Base-by-base conservation (phyloP, 202 grass and related monocot genomes). In the Schoenoplectus tabernaemontani region DNA sequence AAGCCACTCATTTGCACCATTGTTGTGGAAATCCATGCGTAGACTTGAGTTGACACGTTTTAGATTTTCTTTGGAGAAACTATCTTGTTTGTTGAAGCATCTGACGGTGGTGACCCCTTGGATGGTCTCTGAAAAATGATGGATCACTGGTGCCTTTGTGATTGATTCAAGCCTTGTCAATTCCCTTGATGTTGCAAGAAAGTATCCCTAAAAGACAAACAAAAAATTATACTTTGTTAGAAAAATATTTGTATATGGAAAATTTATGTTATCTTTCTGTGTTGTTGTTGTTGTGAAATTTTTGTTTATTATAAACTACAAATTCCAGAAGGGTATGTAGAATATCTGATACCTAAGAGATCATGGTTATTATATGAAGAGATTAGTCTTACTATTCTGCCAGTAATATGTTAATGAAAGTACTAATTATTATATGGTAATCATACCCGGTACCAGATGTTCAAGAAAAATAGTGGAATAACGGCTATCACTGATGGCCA, bases 11-110 rank as follows among this genome's bases (percentile, higher is more conserved):
- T 93, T 99, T 0, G 96, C 90, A 10, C 92, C 96, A 64, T 99
- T 99, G 86, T 88, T 99, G 87, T 99, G 90, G 77, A 99, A 99
- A 80, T 95, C 96, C 96, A 99, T 95, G 59, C 88, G 88, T 66
- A 99, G 67, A 85, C 96, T 99, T 8, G 96, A 92, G 83, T 99
- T 92, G 20, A 99, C 92, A 54, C 96, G 78, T 12, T 83, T 82
- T 9, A 99, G 19, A 75, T 99, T 99, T 83, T 96, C 96, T 54
- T 82, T 69, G 53, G 68, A 86, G 84, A 99, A 96, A 57, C 53
- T 82, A 0, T 80, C 90, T 59, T 82, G 85, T 83, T 99, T 99
- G n/a, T 85, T 78, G 87, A 99, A 99, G 82, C 92, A 96, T 77
- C 92, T 89, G 79, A 99, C 89, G 71, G 92, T 92, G 71, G 88